These are phyloP conservation scores for Lentinus brumalis DNA, from an alignment of 768 basidiomycete species.

Conservation along the genomic window DNA sequence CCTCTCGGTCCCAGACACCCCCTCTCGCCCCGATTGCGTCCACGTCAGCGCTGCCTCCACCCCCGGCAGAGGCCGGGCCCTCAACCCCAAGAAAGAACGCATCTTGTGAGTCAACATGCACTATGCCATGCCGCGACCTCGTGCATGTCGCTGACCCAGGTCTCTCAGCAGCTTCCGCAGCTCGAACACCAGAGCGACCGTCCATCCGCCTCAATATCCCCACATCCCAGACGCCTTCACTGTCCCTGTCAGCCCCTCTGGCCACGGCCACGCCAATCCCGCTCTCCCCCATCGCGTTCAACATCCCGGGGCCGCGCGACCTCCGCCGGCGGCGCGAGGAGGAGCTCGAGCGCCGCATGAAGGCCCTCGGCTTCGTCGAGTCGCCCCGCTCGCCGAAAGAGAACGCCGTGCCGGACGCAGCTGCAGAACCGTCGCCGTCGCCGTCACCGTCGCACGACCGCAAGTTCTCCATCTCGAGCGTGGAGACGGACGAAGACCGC, in stretches of 20 bases:
- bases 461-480: background rate
- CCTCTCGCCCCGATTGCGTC: background rate
- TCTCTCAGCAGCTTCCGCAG: background rate
- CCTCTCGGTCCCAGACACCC: background rate
- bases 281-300: constrained; percentile 17
- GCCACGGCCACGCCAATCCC: background rate
- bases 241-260: background rate
- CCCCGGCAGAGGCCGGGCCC: background rate
- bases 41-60: background rate
- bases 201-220: constrained; percentile 10
- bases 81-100: background rate
- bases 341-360: constrained; percentile 15
- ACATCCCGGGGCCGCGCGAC: constrained; percentile 7
- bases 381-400: background rate
- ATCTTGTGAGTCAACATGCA: too few relatives aligned
- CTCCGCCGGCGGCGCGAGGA: constrained; percentile 15
- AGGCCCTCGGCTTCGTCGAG: constrained; percentile 18
- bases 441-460: background rate
- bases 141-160: background rate
- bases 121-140: too few relatives aligned
- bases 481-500: constrained; percentile 7
- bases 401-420: background rate
- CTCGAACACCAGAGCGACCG: background rate
- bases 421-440: background rate
- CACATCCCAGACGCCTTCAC: background rate